These are phyloP conservation scores for Cercophora scortea DNA, from an alignment of 495 filamentous ascomycete species.

Conservation along the genomic window DNA sequence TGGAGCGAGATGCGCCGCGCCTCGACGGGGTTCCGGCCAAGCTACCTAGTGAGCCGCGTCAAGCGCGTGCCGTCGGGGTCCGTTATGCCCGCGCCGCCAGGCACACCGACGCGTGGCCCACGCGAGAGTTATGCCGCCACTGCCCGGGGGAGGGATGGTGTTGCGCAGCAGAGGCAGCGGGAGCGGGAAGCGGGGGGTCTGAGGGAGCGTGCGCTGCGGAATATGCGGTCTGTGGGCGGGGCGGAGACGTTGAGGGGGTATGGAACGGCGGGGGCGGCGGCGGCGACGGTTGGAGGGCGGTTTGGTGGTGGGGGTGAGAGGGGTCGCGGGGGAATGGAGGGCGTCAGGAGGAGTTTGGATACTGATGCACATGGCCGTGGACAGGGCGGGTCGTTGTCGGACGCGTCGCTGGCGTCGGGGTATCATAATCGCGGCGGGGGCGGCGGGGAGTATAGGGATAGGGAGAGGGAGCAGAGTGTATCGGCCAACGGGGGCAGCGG, in stretches of 20 bases:
- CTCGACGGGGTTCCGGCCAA: conserved; percentile 17
- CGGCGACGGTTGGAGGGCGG: too few species aligned
- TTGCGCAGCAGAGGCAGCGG: background rate
- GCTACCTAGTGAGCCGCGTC: conserved; percentile 11
- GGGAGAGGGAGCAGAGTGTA: background rate
- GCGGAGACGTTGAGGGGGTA: background rate
- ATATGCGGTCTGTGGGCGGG: background rate
- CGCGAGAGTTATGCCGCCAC: background rate
- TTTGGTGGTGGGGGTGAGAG: too few species aligned
- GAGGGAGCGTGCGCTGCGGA: too few species aligned
- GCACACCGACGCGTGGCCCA: too few species aligned
- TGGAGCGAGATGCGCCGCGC: conserved; percentile 37
- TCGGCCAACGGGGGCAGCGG: background rate
- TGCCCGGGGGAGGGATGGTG: background rate
- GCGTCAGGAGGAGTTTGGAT: too few species aligned
- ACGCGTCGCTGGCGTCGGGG: background rate
- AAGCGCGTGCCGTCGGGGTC: conserved; percentile 5
- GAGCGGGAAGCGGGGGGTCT: background rate
- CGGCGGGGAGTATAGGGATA: background rate
- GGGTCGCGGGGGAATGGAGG: too few species aligned
- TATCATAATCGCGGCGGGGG: background rate
- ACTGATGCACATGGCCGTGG: too few species aligned
- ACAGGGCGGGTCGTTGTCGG: background rate
- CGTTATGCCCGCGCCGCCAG: background rate
- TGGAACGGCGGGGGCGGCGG: too few species aligned